phyloP scores from a whole-genome alignment of 129 eudicot genomes.

The Dittrichia graveolens region DNA sequence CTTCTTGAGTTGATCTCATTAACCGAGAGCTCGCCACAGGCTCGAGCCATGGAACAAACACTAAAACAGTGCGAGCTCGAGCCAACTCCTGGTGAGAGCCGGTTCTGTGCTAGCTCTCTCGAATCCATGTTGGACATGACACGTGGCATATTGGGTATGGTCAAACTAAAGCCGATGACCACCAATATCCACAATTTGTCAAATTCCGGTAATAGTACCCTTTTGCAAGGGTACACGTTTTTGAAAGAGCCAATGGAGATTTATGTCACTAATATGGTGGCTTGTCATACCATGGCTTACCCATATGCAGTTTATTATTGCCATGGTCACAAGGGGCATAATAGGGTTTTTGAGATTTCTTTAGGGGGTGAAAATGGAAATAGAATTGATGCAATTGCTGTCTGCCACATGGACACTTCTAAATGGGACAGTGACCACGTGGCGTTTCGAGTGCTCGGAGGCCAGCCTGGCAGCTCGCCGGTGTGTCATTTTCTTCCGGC shows the following conservation, averaged over 20 bases:
- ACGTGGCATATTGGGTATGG: conserved; percentile 32
- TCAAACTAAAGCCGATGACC: conserved; percentile 32
- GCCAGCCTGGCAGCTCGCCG: conserved; percentile 37
- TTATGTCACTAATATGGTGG: conserved; percentile 31
- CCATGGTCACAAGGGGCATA: conserved; percentile 40
- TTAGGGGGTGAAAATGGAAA: conserved; percentile 40
- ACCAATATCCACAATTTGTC: conserved; percentile 30
- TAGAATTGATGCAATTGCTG: conserved; percentile 40
- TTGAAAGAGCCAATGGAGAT: conserved; percentile 34
- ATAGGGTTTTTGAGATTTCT: conserved; percentile 32
- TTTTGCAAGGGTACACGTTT: conserved; percentile 40
- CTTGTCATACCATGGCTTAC: conserved; percentile 48
- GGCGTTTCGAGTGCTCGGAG: conserved; percentile 39
- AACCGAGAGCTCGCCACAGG: conserved; percentile 31
- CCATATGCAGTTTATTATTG: conserved; percentile 41
- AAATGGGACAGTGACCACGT: conserved; percentile 36
- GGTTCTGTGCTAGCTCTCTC: conserved; percentile 44
- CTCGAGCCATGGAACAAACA: conserved; percentile 36
- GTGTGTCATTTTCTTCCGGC: conserved; percentile 43
- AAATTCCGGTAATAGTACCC: conserved; percentile 9
- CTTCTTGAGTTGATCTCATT: conserved; percentile 24
- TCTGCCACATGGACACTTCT: conserved; percentile 45
- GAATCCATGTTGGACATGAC: conserved; percentile 41
- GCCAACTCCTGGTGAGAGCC: conserved; percentile 22
- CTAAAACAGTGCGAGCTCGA: conserved; percentile 42